Evolutionary conservation across 140 eudicot genomes (phyloP), one percentile per base, ranked within the genome.

Genomic region (Erigeron philadelphicus): DNA sequence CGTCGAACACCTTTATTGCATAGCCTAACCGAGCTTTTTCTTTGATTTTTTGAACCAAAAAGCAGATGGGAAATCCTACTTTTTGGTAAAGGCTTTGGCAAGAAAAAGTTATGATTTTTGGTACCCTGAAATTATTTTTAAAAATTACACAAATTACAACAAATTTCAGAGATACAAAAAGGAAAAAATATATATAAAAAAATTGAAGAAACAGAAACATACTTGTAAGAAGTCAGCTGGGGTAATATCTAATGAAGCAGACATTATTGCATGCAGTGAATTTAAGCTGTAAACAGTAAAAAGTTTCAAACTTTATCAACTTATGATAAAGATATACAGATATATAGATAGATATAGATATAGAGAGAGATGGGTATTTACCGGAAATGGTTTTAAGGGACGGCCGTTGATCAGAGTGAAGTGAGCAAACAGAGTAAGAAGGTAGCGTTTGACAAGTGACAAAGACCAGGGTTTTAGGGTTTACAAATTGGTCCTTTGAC

Each of bases 61-160:
- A 78, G 75, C 25, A 82, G 46, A 57, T 75, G 76, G 56, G 77
- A 52, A 5, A 42, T 75, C 59, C 67, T 70, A 57, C 78, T 61
- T 58, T 70, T 80, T 16, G 84, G 83, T 42, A 75, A 61, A 53
- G 82, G 53, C 62, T 72, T 78, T 18, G 86, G 86, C 78, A 82
- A 66, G 76, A 82, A 74, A 60, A 82, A 61, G 9, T 55, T 61
- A 12, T 10, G 56, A 49, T 44, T 75, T 10, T 9, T 55, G 66
- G 86, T 78, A 15, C 83, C 79, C 86, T 82, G 78, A 61, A 47
- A 75, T 19, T 43, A 12, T 61, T n/a, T 8, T 3, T 10, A 31
- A 15, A 68, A 41, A 21, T 12, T 45, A 31, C 16, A 35, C 59
- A 9, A 8, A 41, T 19, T 59, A 57, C 46, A 11, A 54, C 11